Percentiles rank a stretch among this genome's conserved stretches.
These are phyloP conservation scores for Lichtheimia ornata DNA, from an alignment of 371 early-diverging fungal genomes.

Conservation along the genomic window DNA sequence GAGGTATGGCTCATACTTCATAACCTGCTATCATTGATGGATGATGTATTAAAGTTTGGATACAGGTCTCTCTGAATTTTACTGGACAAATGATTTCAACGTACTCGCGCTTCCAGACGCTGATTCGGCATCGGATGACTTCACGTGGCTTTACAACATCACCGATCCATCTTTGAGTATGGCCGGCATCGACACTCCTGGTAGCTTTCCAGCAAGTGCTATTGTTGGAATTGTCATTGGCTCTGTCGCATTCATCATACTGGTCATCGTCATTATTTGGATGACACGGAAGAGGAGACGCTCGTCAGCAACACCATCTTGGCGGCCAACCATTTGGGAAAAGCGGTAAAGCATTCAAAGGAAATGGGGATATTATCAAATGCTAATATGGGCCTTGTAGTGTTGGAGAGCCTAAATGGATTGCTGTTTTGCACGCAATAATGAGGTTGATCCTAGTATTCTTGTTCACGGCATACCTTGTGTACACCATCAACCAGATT, in stretches of 20 bases:
- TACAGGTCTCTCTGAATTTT: background rate
- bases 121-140: background rate
- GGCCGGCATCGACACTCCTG: background rate
- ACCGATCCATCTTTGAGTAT: background rate
- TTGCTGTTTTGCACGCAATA: background rate
- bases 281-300: background rate
- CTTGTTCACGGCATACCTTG: background rate
- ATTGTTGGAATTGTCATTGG: slow-evolving; percentile 9
- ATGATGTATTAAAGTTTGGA: background rate
- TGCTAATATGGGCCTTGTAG: background rate
- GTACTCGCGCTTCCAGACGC: background rate
- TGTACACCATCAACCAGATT: background rate
- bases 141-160: background rate
- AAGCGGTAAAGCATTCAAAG: background rate
- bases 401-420: background rate
- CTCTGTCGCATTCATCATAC: background rate
- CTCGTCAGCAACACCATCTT: background rate
- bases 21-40: background rate
- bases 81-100: background rate
- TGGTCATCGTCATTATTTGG: background rate
- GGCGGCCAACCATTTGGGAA: background rate
- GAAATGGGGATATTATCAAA: background rate
- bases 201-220: background rate
- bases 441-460: background rate
- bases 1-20: background rate